A percentile compares a stretch with the other conserved stretches of the same genome.
Conservation (phyloP, 2,329 filamentous ascomycete species). For the Fusarium sp. region DNA sequence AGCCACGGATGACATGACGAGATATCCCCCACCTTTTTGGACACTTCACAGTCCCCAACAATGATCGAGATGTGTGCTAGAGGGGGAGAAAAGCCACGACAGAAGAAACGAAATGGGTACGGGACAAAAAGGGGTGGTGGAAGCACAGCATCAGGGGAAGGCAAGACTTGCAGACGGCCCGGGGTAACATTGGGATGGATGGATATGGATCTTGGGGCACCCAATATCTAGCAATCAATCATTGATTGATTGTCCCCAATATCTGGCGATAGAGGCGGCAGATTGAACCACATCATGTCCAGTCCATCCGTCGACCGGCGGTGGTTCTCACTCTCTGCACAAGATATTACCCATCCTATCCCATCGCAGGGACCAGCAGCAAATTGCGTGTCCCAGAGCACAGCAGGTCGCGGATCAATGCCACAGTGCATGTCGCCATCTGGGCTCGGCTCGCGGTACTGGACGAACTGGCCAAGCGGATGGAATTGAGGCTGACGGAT, state of each 20-base stretch:
- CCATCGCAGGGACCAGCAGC: not conserved
- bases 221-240: conserved; percentile 11
- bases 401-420: not conserved
- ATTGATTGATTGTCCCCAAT: conserved; percentile 8
- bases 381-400: not conserved
- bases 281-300: not conserved
- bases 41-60: conserved; percentile 3
- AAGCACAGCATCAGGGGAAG: conserved; percentile 30
- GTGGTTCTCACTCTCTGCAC: not conserved
- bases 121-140: conserved; percentile 13
- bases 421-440: conserved; percentile 17
- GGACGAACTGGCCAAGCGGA: conserved; percentile 16
- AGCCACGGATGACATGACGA: conserved; percentile 16
- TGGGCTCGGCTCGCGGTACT: conserved; percentile 3
- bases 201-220: not conserved
- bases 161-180: conserved; percentile 23
- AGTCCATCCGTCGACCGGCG: not conserved
- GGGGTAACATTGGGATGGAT: conserved; percentile 24
- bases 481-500: conserved; percentile 39
- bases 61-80: conserved; percentile 17
- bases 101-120: conserved; percentile 24
- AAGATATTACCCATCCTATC: not conserved
- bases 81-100: conserved; percentile 2
- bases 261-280: conserved; percentile 1
- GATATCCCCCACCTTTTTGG: conserved; percentile 17